Evolutionary conservation across 768 basidiomycete genomes (phyloP).

Genomic region (Panellus pusillus): DNA sequence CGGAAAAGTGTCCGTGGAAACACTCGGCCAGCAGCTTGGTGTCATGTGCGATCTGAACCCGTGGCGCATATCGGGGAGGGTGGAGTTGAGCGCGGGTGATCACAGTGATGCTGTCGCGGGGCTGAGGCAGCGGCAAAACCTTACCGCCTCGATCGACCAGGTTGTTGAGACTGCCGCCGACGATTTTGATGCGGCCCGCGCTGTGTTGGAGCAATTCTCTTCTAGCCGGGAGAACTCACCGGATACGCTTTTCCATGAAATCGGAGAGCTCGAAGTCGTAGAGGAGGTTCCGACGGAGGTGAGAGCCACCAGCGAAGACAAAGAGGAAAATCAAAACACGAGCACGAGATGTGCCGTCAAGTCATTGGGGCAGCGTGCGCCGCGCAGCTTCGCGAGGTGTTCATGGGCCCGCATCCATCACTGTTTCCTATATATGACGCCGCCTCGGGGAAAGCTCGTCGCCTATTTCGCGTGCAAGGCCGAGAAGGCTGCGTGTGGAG

Average conservation of each 20-base stretch:
- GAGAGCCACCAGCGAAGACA: background rate
- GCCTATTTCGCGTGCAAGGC: conserved; percentile 9
- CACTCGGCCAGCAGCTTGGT: background rate
- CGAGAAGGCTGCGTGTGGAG: background rate
- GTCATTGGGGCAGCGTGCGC: background rate
- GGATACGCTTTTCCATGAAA: conserved; percentile 9
- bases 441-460: conserved; percentile 6
- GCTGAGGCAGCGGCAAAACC: background rate
- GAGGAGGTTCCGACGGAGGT: conserved; percentile 9
- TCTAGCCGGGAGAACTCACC: background rate
- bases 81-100: background rate
- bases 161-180: background rate
- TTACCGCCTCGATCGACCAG: conserved; percentile 9
- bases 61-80: background rate
- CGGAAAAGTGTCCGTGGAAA: background rate
- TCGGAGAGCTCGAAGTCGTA: conserved; percentile 16
- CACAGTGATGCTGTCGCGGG: background rate
- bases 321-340: background rate
- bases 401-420: conserved; percentile 14
- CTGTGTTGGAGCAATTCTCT: conserved; percentile 4
- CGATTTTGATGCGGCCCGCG: background rate
- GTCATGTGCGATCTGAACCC: conserved; percentile 14
- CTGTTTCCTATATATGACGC: conserved; percentile 16
- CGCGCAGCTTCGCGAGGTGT: conserved; percentile 6
- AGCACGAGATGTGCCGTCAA: conserved; percentile 3